Percentiles rank a stretch among this genome's conserved stretches.
Evolutionary conservation across 805 yeast genomes (phyloP).

Genomic region (Phaffomyces antillensis): DNA sequence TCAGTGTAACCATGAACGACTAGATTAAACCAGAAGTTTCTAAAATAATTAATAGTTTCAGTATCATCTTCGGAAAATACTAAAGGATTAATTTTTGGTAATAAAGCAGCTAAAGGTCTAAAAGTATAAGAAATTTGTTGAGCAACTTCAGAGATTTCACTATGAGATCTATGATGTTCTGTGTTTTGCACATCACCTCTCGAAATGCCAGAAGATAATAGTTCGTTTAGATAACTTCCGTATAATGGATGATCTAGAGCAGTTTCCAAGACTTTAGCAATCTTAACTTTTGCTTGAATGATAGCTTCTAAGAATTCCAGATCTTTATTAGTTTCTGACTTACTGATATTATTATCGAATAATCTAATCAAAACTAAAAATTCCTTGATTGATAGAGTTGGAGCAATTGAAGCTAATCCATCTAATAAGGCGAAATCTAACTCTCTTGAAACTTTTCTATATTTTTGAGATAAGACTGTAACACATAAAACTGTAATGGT

Average conservation of each 20-base stretch:
- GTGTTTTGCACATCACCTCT: slow-evolving; percentile 73
- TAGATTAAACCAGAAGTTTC: slow-evolving; percentile 92
- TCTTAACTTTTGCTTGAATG: slow-evolving; percentile 40
- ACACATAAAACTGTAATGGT: slow-evolving; percentile 71
- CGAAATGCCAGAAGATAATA: slow-evolving; percentile 58
- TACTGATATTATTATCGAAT: slow-evolving; percentile 42
- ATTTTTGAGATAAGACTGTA: slow-evolving; percentile 76
- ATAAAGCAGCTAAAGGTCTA: slow-evolving; percentile 65
- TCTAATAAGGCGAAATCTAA: slow-evolving; percentile 49
- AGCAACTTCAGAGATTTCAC: slow-evolving; percentile 65
- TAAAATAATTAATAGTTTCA: slow-evolving; percentile 51
- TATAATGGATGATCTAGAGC: slow-evolving; percentile 38
- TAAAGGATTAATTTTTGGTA: slow-evolving; percentile 51
- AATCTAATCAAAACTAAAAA: slow-evolving; percentile 55
- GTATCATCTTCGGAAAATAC: slow-evolving; percentile 33
- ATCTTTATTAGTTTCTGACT: slow-evolving; percentile 38
- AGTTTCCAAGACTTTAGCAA: slow-evolving; percentile 29
- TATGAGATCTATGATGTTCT: slow-evolving; percentile 75
- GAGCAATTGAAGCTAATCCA: slow-evolving; percentile 59
- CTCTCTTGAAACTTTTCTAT: slow-evolving; percentile 40
- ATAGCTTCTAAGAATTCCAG: slow-evolving; percentile 32
- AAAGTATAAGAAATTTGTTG: slow-evolving; percentile 56
- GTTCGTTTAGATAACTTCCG: slow-evolving; percentile 52
- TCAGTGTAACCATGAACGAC: slow-evolving; percentile 84
- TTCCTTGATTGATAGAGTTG: slow-evolving; percentile 56